phyloP scores from a whole-genome alignment of 1,139 yeast genomes.

The Komagataea norvegica region DNA sequence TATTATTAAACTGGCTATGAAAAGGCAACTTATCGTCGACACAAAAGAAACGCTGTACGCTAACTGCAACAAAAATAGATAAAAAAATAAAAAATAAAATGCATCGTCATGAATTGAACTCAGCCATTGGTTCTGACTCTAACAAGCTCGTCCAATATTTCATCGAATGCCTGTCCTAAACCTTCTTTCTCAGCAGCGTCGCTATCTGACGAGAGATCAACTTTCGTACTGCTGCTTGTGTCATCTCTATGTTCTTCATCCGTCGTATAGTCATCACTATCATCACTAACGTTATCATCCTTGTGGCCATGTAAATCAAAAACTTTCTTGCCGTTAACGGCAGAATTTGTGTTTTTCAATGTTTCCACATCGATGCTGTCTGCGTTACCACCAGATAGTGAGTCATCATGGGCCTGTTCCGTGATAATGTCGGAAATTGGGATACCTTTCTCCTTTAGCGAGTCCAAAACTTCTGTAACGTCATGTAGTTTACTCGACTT shows the following conservation, averaged over 20 bases:
- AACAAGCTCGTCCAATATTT: constrained; percentile 41
- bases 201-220: no score
- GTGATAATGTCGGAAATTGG: constrained; percentile 48
- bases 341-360: constrained; percentile 16
- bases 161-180: constrained; percentile 47
- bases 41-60: no score
- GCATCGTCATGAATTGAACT: constrained; percentile 1
- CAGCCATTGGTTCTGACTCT: constrained; percentile 30
- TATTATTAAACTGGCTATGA: no score
- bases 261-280: constrained; percentile 43
- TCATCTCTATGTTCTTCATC: constrained; percentile 1
- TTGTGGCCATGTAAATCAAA: constrained; percentile 25
- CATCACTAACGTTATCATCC: constrained; percentile 12
- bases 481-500: constrained; percentile 50
- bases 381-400: background rate
- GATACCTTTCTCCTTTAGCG: constrained; percentile 48
- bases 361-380: constrained; percentile 18
- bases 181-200: constrained; percentile 29
- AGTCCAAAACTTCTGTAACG: constrained; percentile 45
- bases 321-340: constrained; percentile 12
- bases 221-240: background rate
- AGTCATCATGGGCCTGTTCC: constrained; percentile 22
- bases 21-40: no score
- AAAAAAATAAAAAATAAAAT: constrained; percentile 24
- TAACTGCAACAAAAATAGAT: no score